Conservation (phyloP, 768 basidiomycete genomes). For the Suillus spraguei region DNA sequence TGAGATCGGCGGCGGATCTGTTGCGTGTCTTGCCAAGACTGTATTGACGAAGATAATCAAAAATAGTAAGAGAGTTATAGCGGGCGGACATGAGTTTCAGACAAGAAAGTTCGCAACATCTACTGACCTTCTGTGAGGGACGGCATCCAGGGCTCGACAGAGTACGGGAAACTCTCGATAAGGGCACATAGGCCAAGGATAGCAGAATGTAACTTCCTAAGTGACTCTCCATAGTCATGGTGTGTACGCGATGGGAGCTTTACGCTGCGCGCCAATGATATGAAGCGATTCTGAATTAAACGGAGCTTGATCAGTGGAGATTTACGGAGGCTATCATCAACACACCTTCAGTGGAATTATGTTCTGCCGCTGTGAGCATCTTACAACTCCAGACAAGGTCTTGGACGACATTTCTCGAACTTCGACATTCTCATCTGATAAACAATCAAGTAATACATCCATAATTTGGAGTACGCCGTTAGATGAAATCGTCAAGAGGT, state of each 20-base stretch:
- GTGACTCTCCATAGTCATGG: constrained; percentile 67
- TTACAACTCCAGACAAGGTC: constrained; percentile 81
- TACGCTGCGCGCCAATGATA: constrained; percentile 58
- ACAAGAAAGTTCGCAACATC: not conserved
- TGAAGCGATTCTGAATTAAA: constrained; percentile 71
- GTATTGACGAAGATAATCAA: constrained; percentile 11
- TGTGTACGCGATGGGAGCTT: constrained; percentile 71
- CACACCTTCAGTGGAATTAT: constrained; percentile 82
- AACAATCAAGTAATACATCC: constrained; percentile 82
- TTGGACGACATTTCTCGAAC: constrained; percentile 91
- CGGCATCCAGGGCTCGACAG: constrained; percentile 93
- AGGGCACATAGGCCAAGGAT: constrained; percentile 94
- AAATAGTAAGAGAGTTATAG: constrained; percentile 1
- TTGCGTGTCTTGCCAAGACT: constrained; percentile 79
- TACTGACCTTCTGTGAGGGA: constrained; percentile 71
- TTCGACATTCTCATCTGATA: constrained; percentile 90
- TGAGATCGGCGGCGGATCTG: constrained; percentile 88
- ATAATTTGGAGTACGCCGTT: constrained; percentile 69
- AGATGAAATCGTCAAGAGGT: constrained; percentile 75
- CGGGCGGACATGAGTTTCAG: not conserved
- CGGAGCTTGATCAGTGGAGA: constrained; percentile 10
- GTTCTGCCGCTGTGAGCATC: constrained; percentile 88
- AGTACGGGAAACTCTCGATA: constrained; percentile 94
- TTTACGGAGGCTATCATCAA: constrained; percentile 13
- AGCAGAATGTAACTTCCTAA: constrained; percentile 82